A percentile compares a stretch with the other conserved stretches of the same genome.
Evolutionary conservation across 2,329 filamentous ascomycete species (phyloP).

Genomic region (Fusarium sp.): DNA sequence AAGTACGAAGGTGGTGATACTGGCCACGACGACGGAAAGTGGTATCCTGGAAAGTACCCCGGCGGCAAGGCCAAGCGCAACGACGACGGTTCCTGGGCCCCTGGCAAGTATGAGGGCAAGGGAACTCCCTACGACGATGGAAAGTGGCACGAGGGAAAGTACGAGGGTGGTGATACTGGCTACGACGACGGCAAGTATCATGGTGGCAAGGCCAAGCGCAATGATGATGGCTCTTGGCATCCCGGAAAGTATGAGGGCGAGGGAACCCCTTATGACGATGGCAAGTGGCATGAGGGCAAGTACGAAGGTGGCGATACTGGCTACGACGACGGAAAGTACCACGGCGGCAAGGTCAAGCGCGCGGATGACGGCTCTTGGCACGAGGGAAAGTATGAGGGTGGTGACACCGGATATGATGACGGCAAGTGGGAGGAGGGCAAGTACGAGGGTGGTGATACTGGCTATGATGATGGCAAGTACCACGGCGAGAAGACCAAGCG

Average conservation of each 20-base stretch:
- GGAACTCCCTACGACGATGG: not conserved
- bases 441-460: not conserved
- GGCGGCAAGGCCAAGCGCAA: not conserved
- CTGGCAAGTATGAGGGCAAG: not conserved
- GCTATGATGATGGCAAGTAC: slow-evolving; percentile 6
- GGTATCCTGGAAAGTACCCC: slow-evolving; percentile 8
- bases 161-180: slow-evolving; percentile 5
- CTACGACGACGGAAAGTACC: not conserved
- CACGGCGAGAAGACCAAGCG: slow-evolving; percentile 1
- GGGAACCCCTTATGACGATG: slow-evolving; percentile 8
- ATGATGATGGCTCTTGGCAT: slow-evolving; percentile 16
- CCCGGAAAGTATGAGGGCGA: slow-evolving; percentile 30
- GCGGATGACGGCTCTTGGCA: slow-evolving; percentile 16
- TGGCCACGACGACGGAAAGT: slow-evolving; percentile 9
- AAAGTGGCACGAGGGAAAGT: slow-evolving; percentile 12
- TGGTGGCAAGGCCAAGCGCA: not conserved
- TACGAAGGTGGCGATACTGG: not conserved
- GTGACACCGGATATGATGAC: not conserved
- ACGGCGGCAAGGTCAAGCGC: not conserved
- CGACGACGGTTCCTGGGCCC: not conserved
- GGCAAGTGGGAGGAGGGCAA: slow-evolving; percentile 6
- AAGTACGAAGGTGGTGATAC: slow-evolving; percentile 3
- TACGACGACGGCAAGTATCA: slow-evolving; percentile 5
- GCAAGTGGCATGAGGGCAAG: slow-evolving; percentile 15
- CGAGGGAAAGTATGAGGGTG: slow-evolving; percentile 4